These are phyloP conservation scores for Colletotrichum agaves DNA, from an alignment of 2,329 filamentous ascomycete genomes.

Conservation along the genomic window DNA sequence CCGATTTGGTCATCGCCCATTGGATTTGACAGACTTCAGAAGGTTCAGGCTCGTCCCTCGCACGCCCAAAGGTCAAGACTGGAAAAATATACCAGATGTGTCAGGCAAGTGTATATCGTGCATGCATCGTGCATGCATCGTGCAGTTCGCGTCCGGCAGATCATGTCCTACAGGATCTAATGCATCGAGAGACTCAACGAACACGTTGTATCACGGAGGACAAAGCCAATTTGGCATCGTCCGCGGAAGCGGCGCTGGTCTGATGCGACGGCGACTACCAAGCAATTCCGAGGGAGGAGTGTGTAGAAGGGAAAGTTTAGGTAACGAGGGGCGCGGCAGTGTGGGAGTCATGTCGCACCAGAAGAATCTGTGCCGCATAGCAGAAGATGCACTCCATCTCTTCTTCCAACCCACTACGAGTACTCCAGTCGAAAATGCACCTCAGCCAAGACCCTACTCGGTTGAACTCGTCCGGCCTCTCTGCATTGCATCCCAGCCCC, in stretches of 20 bases:
- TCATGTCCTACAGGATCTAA: slow-evolving; percentile 8
- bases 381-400: neutral
- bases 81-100: neutral
- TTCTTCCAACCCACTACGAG: neutral
- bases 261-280: slow-evolving; percentile 31
- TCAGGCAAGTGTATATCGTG: neutral
- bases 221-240: neutral
- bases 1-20: slow-evolving; percentile 2
- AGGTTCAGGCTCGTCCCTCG: slow-evolving; percentile 6
- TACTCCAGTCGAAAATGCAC: neutral
- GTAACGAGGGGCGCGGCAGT: too few relatives aligned
- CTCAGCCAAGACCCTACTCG: slow-evolving; percentile 4
- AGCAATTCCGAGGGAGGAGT: slow-evolving; percentile 31
- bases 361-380: neutral
- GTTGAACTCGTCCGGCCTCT: slow-evolving; percentile 26
- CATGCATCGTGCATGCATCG: neutral
- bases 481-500: slow-evolving; percentile 27
- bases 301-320: too few relatives aligned
- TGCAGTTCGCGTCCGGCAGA: slow-evolving; percentile 22
- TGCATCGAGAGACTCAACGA: slow-evolving; percentile 13
- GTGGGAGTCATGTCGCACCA: slow-evolving; percentile 29
- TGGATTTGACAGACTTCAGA: slow-evolving; percentile 3
- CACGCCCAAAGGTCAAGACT: neutral
- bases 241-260: slow-evolving; percentile 12
- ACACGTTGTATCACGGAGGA: slow-evolving; percentile 10